phyloP scores from a whole-genome alignment of 305 asterid species.

The Fraxinus ornus region DNA sequence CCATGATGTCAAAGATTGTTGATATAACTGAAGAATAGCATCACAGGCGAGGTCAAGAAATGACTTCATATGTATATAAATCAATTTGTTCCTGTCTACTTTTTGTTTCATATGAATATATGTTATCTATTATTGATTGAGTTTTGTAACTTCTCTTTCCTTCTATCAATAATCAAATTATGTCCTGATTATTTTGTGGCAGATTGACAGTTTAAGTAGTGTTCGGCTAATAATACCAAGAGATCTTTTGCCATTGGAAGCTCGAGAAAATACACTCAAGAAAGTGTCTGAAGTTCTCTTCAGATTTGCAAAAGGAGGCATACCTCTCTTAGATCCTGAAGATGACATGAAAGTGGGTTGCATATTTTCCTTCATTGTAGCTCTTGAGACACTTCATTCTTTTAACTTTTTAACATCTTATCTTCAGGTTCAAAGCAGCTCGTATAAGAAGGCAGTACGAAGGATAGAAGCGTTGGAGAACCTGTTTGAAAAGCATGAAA shows the following conservation, averaged over 20 bases:
- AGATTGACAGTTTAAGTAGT: conserved; percentile 81
- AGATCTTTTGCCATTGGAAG: conserved; percentile 78
- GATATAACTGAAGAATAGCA: not conserved
- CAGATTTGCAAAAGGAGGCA: conserved; percentile 76
- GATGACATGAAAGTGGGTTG: conserved; percentile 83
- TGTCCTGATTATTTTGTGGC: conserved; percentile 20
- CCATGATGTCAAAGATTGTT: not conserved
- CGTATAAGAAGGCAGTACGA: conserved; percentile 77
- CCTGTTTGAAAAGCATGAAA: conserved; percentile 79
- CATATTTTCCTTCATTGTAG: conserved; percentile 4
- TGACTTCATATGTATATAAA: not conserved
- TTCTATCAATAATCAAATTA: not conserved
- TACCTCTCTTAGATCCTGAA: conserved; percentile 86
- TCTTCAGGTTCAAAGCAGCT: conserved; percentile 76
- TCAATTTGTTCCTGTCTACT: not conserved
- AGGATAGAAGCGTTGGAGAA: conserved; percentile 88
- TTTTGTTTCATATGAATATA: not conserved
- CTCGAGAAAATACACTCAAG: conserved; percentile 89
- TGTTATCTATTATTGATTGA: not conserved
- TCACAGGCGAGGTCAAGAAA: not conserved
- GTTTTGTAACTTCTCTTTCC: not conserved
- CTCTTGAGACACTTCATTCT: not conserved
- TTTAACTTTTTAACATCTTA: conserved; percentile 3
- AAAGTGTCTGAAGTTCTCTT: conserved; percentile 74
- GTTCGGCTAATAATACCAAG: conserved; percentile 72